These are phyloP conservation scores for Solanum hybrid DNA, from an alignment of 305 asterid species.

Conservation along the genomic window DNA sequence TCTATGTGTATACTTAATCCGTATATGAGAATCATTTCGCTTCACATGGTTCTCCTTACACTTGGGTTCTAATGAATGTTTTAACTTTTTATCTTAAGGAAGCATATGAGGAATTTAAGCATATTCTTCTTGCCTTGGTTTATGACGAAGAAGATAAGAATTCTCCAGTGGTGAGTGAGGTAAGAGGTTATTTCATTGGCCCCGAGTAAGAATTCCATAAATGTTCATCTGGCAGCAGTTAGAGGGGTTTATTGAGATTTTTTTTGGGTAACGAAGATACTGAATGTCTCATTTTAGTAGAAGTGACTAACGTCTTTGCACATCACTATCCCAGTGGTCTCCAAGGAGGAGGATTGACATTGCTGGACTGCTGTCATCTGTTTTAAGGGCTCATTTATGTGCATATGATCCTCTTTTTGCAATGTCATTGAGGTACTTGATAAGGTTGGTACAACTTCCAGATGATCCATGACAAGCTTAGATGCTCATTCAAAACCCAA, in stretches of 20 bases:
- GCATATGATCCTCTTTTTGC: conserved; percentile 87
- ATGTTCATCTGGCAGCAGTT: conserved; percentile 1
- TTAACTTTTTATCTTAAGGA: conserved; percentile 47
- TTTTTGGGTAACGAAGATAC: neutral
- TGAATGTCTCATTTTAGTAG: neutral
- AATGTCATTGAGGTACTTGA: conserved; percentile 85
- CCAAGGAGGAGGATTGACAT: conserved; percentile 80
- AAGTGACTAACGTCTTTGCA: neutral
- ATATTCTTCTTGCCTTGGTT: conserved; percentile 72
- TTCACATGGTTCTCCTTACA: neutral
- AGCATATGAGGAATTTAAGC: conserved; percentile 95
- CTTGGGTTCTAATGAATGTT: conserved; percentile 16
- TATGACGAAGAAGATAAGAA: conserved; percentile 76
- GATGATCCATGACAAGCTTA: neutral
- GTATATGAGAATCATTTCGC: neutral
- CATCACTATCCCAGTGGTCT: conserved; percentile 67
- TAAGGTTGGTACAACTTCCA: conserved; percentile 40
- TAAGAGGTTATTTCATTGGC: conserved; percentile 20
- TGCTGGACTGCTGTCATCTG: conserved; percentile 79
- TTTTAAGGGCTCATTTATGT: conserved; percentile 66
- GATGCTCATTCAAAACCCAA: neutral
- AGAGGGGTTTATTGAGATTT: neutral
- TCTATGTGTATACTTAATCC: neutral
- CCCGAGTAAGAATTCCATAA: neutral
- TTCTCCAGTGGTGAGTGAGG: conserved; percentile 94